These are phyloP conservation scores for Nymphaea colorata DNA, from an alignment of 164 flowering plant genomes.

Conservation along the genomic window DNA sequence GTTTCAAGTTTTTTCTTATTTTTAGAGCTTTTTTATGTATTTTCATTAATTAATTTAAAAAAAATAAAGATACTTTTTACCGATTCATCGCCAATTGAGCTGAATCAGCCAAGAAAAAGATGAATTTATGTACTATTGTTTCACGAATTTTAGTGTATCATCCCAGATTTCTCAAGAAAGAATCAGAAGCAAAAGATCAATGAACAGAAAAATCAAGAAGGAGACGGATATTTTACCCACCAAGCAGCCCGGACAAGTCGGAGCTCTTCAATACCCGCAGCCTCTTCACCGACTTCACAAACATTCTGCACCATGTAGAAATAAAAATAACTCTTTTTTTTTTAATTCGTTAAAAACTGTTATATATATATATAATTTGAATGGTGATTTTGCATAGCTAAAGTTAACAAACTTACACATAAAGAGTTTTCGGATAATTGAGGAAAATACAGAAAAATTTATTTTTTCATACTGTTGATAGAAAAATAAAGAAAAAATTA, in stretches of 20 bases:
- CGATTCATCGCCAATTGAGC: no score
- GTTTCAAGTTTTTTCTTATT: no score
- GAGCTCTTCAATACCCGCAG: constrained; percentile 44
- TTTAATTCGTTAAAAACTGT: not conserved
- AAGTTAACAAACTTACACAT: not conserved
- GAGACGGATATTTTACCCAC: constrained; percentile 17
- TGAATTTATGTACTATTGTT: not conserved
- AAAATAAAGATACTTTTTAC: no score
- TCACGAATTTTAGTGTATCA: not conserved
- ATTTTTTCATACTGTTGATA: not conserved
- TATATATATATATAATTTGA: not conserved
- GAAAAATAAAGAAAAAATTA: not conserved
- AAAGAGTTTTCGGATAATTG: not conserved
- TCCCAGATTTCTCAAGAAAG: not conserved
- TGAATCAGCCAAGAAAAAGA: no score
- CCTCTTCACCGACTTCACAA: constrained; percentile 44
- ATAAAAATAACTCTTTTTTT: no score
- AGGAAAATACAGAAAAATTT: not conserved
- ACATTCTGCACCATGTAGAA: constrained; percentile 31
- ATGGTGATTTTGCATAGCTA: no score
- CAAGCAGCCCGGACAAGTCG: constrained; percentile 19
- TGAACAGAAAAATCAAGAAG: not conserved
- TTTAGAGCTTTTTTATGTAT: no score
- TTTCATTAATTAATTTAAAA: no score
- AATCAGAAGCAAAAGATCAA: no score